A percentile compares a stretch with the other conserved stretches of the same genome.
Conservation (phyloP, 371 early-diverging fungal species). For the Rhizomucor miehei region DNA sequence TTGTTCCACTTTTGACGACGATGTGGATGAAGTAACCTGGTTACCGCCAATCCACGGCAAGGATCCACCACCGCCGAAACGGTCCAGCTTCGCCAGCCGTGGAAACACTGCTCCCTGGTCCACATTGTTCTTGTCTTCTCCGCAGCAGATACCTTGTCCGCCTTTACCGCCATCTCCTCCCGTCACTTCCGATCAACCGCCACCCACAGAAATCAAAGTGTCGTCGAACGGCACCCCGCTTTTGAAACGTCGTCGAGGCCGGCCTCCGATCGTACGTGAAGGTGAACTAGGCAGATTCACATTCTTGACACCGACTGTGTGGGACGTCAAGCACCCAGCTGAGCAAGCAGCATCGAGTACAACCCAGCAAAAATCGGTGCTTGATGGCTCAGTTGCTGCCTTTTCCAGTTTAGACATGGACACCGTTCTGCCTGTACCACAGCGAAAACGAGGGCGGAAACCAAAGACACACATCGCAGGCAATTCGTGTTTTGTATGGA, state of each 20-base stretch:
- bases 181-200: neutral
- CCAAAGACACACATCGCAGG: conserved; percentile 47
- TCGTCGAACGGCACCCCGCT: conserved; percentile 33
- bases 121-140: too few relatives aligned
- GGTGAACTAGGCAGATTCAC: conserved; percentile 33
- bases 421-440: conserved; percentile 34
- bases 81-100: too few relatives aligned
- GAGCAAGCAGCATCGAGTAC: neutral
- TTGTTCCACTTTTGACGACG: too few relatives aligned
- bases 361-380: too few relatives aligned
- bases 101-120: too few relatives aligned
- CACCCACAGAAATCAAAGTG: conserved; percentile 30
- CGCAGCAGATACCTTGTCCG: neutral
- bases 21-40: too few relatives aligned
- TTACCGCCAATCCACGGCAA: conserved; percentile 17
- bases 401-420: conserved; percentile 45
- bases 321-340: conserved; percentile 31
- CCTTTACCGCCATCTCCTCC: too few relatives aligned
- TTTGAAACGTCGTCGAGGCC: conserved; percentile 42
- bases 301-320: conserved; percentile 45
- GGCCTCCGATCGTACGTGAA: conserved; percentile 35
- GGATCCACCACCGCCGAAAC: conserved; percentile 13
- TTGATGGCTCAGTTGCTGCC: conserved; percentile 14
- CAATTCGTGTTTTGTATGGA: conserved; percentile 52
- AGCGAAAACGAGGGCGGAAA: conserved; percentile 46